Base-by-base conservation (phyloP, 106 monocot species). In the Dioscorea dumetorum region DNA sequence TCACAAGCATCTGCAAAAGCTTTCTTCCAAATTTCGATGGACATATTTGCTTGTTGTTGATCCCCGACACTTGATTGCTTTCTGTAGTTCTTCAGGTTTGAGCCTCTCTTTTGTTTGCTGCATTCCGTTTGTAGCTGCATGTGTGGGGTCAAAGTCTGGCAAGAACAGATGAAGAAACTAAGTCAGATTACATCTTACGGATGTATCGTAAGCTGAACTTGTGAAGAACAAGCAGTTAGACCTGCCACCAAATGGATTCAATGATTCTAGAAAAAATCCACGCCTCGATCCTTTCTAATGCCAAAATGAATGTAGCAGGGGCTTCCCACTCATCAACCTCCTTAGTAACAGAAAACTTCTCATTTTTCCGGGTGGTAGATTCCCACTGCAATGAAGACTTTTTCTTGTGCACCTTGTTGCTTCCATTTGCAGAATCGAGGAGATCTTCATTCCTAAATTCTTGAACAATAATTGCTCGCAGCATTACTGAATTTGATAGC, bases 241-340 rank as follows among this genome's bases (percentile, higher is more conserved):
- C 95, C 91, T 97, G 95, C 95, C 95, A 97, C 95, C 95, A 97
- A 8, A 91, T 51, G 35, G 95, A 91, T 54, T 97, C 88, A 6
- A 88, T 62, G 28, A 91, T 78, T 68, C 91, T 72, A 63, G 88
- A 88, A 67, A 97, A 97, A 64, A 97, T 84, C 95, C 95, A 97
- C 2, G 77, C 66, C 68, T 97, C 95, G 48, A 89, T 81, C 71
- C 77, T 91, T 67, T 88, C 76, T 67, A 97, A 32, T 71, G 86
- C 82, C 53, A 73, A 41, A 48, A 67, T 66, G 50, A 97, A 76
- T 64, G 84, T 79, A 17, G 64, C 66, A 24, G 75, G 79, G 31
- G 86, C 70, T 67, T 85, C 83, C 95, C 88, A 87, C 57, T 82
- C 74, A 48, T 70, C 78, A 63, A 78, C 60, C 21, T 84, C 78